phyloP scores from a whole-genome alignment of 331 rosid genomes.

The Cydonia oblonga region DNA sequence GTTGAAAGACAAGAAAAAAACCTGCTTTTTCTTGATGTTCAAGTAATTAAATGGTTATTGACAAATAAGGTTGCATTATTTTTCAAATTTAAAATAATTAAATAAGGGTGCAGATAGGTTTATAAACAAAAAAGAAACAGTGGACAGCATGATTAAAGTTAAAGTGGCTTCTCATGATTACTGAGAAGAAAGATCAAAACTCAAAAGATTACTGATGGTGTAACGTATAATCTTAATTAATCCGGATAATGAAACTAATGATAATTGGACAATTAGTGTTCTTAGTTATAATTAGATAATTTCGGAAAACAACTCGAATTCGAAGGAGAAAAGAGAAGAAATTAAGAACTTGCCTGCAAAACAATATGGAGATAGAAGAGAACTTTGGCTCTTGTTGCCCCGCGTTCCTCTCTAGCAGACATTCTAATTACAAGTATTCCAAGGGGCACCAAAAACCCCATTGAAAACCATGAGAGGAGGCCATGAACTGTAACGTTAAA shows the following conservation, averaged over 20 bases:
- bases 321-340: background rate
- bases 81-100: background rate
- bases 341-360: slow-evolving; percentile 51
- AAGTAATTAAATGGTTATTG: slow-evolving; percentile 3
- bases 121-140: slow-evolving; percentile 4
- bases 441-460: slow-evolving; percentile 71
- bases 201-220: slow-evolving; percentile 20
- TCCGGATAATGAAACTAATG: background rate
- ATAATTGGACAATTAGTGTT: background rate
- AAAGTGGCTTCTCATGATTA: slow-evolving; percentile 39
- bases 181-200: slow-evolving; percentile 22
- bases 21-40: slow-evolving; percentile 12
- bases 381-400: slow-evolving; percentile 37
- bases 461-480: slow-evolving; percentile 68
- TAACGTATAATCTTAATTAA: background rate
- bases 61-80: background rate
- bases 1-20: background rate
- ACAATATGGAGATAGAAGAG: slow-evolving; percentile 70
- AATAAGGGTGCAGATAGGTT: background rate
- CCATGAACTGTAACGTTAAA: slow-evolving; percentile 69
- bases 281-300: background rate
- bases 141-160: slow-evolving; percentile 56
- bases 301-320: background rate
- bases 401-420: slow-evolving; percentile 35
- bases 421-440: slow-evolving; percentile 74